Conservation (phyloP, 108 stramenopile species). For the Nannochloropsis granulata region DNA sequence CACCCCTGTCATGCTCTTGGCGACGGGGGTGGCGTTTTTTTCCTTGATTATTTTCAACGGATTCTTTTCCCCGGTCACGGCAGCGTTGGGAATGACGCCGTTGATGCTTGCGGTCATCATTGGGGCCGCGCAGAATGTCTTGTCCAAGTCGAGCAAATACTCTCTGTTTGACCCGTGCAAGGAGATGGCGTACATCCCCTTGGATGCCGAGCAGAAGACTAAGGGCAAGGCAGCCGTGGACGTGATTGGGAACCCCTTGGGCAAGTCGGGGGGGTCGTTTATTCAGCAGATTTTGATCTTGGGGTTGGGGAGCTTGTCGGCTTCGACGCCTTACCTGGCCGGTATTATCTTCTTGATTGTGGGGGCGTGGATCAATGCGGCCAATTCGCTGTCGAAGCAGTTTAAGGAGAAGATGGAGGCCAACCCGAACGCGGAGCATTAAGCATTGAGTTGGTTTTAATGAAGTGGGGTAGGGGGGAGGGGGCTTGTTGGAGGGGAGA, state of each 20-base stretch:
- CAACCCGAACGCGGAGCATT: background rate
- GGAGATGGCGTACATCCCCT: constrained; percentile 98
- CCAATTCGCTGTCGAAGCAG: constrained; percentile 25
- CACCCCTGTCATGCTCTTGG: constrained; percentile 81
- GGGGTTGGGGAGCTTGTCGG: constrained; percentile 29
- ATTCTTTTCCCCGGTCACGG: constrained; percentile 53
- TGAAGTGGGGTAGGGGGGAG: background rate
- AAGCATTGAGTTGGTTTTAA: background rate
- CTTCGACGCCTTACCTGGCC: constrained; percentile 38
- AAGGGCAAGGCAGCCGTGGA: constrained; percentile 99
- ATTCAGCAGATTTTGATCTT: constrained; percentile 35
- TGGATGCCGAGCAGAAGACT: constrained; percentile 89
- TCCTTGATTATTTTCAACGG: constrained; percentile 59
- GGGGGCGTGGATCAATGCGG: constrained; percentile 27
- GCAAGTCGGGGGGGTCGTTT: constrained; percentile 80
- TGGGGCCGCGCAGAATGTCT: constrained; percentile 84
- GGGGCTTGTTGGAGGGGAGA: background rate
- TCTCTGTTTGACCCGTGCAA: constrained; percentile 88
- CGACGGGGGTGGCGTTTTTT: constrained; percentile 80
- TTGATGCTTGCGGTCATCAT: constrained; percentile 84
- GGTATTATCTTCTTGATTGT: constrained; percentile 33
- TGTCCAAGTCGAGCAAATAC: constrained; percentile 85
- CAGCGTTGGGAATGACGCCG: constrained; percentile 67
- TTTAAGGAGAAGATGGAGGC: constrained; percentile 17
- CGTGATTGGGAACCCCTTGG: constrained; percentile 89